Base-by-base conservation (phyloP, 768 basidiomycete genomes). In the Suillus fuscotomentosus region DNA sequence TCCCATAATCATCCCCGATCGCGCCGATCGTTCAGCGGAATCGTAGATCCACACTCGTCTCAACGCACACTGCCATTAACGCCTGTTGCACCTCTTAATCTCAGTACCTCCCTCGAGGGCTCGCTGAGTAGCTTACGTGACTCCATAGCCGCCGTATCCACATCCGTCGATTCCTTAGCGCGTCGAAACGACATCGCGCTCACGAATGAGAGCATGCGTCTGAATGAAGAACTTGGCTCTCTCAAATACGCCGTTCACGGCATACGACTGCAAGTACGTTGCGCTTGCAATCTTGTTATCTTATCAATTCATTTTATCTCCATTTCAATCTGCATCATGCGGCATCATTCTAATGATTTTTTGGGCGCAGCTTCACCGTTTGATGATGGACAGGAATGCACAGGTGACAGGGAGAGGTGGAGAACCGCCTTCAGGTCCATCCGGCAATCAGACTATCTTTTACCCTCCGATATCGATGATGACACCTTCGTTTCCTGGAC, bases 381-480 rank as follows among this genome's bases (percentile, higher is more conserved):
- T 92, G 66, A 88, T 92, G 88, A 86, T 90, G 87, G 89, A 91
- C 48, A 81, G 88, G 64, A 90, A 88, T 75, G 84, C 84, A 17
- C 83, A 84, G 67, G 76, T 84, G 59, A 84, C 82, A 34, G 83
- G 84, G 56, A 77, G 83, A 41, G 69, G 74, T 43, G 69, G 70
- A n/a, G 77, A 76, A 45, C 53, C 62, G 24, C 62, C 64, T 36
- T 36, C 61, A 17, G 66, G 72, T 38, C 68, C 71, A 63, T 67
- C 73, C 17, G 60, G 11, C 15, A 53, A 27, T 41, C 74, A 75
- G 41, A 66, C 71, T 15, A 39, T 68, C 2, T 70, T 77, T 38
- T 64, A 73, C 60, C 74, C 67, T 27, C 74, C 74, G 4, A 50
- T 50, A 50, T 50, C 50, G 8, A 76, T 76, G 62, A 74, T 72